Evolutionary conservation across 352 stramenopile genomes (phyloP).

Genomic region (Globisporangium okanoganense): DNA sequence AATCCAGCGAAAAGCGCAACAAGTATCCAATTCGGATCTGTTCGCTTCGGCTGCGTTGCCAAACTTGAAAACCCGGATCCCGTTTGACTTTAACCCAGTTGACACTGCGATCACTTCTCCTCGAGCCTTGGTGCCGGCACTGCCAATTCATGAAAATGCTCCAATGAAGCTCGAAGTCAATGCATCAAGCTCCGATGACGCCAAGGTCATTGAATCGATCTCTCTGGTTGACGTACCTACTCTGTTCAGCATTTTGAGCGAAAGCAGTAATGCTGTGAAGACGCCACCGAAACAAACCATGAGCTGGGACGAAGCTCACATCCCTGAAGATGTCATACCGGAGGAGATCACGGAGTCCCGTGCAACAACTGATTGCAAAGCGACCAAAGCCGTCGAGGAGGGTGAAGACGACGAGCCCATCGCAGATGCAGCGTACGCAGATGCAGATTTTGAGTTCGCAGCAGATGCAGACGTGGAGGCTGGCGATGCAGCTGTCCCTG

Average conservation of each 20-base stretch:
- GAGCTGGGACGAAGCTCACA: conserved; percentile 1
- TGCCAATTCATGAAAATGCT: not conserved
- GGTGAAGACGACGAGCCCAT: conserved; percentile 12
- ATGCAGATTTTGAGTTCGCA: not conserved
- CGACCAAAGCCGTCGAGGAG: not conserved
- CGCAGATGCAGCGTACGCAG: not conserved
- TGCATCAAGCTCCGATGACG: not conserved
- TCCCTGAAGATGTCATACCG: conserved; percentile 9
- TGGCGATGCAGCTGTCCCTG: too few relatives aligned
- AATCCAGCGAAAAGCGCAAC: conserved; percentile 2
- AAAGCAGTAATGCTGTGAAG: not conserved
- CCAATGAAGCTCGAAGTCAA: conserved; percentile 4
- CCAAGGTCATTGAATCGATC: conserved; percentile 8
- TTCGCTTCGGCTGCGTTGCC: conserved; percentile 10
- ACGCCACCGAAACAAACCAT: not conserved
- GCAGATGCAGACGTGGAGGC: not conserved
- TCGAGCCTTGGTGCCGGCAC: not conserved
- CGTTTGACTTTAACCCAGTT: conserved; percentile 23
- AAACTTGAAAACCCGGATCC: conserved; percentile 20
- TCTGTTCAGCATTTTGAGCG: not conserved
- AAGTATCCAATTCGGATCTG: not conserved
- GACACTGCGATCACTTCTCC: conserved; percentile 4
- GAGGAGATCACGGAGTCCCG: conserved; percentile 10
- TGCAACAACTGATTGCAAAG: not conserved
- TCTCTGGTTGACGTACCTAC: not conserved